Evolutionary conservation across 1,284 basidiomycete species (phyloP).

Genomic region (Athelia sp.): DNA sequence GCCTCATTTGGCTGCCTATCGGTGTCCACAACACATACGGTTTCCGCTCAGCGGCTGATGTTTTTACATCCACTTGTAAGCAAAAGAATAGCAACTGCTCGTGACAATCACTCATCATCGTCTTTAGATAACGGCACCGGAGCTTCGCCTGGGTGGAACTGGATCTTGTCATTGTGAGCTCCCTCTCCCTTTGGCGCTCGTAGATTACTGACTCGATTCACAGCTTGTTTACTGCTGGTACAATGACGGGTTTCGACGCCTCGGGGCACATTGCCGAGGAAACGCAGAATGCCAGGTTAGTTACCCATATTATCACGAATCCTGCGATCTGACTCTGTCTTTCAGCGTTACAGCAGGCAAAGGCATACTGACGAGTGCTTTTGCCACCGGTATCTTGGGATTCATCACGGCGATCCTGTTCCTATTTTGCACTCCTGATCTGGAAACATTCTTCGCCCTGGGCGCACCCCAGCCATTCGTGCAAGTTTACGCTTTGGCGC

Average conservation of each 20-base stretch:
- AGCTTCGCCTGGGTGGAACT: conserved; percentile 81
- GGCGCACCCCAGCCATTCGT: conserved; percentile 86
- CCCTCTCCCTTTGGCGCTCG: background rate
- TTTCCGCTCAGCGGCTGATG: conserved; percentile 73
- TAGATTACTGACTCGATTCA: conserved; percentile 5
- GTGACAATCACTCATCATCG: conserved; percentile 2
- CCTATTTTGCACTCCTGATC: conserved; percentile 79
- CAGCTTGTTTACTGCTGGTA: conserved; percentile 80
- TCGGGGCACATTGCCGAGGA: conserved; percentile 88
- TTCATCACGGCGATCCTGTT: conserved; percentile 77
- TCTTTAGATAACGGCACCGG: conserved; percentile 78
- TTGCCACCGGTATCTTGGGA: conserved; percentile 71
- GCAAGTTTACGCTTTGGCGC: conserved; percentile 73
- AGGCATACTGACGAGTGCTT: conserved; percentile 71
- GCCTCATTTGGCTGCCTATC: conserved; percentile 85
- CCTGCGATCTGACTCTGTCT: background rate
- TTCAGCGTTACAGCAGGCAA: conserved; percentile 67
- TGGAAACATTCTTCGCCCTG: conserved; percentile 68
- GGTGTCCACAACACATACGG: conserved; percentile 81
- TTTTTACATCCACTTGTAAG: conserved; percentile 78
- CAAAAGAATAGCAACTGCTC: conserved; percentile 8
- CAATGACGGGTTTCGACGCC: conserved; percentile 83
- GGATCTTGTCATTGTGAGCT: conserved; percentile 73
- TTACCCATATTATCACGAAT: background rate
- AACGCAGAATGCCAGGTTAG: conserved; percentile 77